Evolutionary conservation across 2,329 filamentous ascomycete genomes (phyloP), one percentile per base, ranked within the genome.

Genomic region (Aspergillus amoenus): DNA sequence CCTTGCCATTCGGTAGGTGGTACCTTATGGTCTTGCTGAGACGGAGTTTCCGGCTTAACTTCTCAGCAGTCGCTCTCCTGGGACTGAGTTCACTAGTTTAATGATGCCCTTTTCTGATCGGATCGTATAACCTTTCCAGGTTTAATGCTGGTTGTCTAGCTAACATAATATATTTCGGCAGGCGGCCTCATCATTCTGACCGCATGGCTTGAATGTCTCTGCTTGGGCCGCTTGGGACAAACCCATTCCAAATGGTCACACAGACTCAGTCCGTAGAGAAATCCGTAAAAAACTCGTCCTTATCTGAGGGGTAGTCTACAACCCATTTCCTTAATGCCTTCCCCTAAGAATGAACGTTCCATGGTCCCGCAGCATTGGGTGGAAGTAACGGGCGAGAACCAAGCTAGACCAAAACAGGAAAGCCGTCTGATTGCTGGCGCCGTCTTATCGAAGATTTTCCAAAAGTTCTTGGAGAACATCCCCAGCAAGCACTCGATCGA

Each of bases 381-480:
- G 27, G 21, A 21, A 21, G 27, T 30, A 30, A 30, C 27, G 27
- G 27, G 27, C 27, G 9, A 30, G 27, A 30, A 30, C 27, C 27
- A 30, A 30, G 27, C 27, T 30, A 30, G 27, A 30, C 27, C 27
- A 30, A 30, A 30, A 30, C 27, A 30, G 27, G 27, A 30, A 30
- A 3, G 4, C 27, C 27, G 8, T 11, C 27, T 52, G 40, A 21
- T 11, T 27, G 40, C 32, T 39, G 3, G 48, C 48, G 32, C 42
- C 48, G 48, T 18, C 40, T 13, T 37, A 37, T 37, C 34, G 48
- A 51, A 51, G 48, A 51, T 51, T 51, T 51, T 39, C 48, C 43
- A 27, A 45, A 27, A 27, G 24, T 45, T 18, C 9, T 30, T 30
- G 1, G 13, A 45, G 15, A 22, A 5, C 22, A 6, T 27, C 30